These are phyloP conservation scores for Apostasia shenzhenica DNA, from an alignment of 106 monocot genomes.

Conservation along the genomic window DNA sequence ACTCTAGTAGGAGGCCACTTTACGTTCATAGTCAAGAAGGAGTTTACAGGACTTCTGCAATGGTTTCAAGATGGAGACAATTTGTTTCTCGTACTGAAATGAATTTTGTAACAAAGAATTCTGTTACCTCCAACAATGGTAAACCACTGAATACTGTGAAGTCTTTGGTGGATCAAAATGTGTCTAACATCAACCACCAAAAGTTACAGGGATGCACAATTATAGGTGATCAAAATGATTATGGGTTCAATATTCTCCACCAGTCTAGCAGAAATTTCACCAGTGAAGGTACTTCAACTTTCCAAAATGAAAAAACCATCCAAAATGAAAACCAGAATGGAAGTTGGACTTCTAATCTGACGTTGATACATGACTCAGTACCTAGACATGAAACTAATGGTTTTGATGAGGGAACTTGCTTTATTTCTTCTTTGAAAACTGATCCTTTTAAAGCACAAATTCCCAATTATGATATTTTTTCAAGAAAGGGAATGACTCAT, in stretches of 20 bases:
- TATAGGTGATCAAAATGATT: conserved; percentile 21
- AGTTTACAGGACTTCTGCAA: conserved; percentile 77
- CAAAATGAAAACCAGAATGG: conserved; percentile 16
- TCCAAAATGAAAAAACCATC: conserved; percentile 1
- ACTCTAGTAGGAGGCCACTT: conserved; percentile 50
- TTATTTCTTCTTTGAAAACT: conserved; percentile 19
- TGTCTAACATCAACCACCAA: conserved; percentile 7
- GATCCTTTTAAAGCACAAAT: conserved; percentile 72
- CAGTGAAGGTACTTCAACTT: background rate
- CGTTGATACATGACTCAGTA: conserved; percentile 5
- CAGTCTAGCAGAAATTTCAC: background rate
- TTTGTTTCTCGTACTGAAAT: conserved; percentile 31
- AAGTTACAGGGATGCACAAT: conserved; percentile 1
- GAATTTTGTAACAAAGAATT: conserved; percentile 10
- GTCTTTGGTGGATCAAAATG: conserved; percentile 1
- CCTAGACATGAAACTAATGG: conserved; percentile 8
- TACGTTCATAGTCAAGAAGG: conserved; percentile 96
- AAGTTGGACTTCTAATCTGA: conserved; percentile 10
- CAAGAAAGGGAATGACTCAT: conserved; percentile 49
- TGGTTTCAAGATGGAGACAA: conserved; percentile 96
- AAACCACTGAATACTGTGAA: conserved; percentile 17
- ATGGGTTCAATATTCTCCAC: conserved; percentile 6
- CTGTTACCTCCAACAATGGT: conserved; percentile 14
- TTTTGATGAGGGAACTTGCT: conserved; percentile 11
- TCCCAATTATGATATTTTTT: conserved; percentile 84